These are phyloP conservation scores for Eimeria mitis DNA, from an alignment of 169 alveolate genomes.

Conservation along the genomic window DNA sequence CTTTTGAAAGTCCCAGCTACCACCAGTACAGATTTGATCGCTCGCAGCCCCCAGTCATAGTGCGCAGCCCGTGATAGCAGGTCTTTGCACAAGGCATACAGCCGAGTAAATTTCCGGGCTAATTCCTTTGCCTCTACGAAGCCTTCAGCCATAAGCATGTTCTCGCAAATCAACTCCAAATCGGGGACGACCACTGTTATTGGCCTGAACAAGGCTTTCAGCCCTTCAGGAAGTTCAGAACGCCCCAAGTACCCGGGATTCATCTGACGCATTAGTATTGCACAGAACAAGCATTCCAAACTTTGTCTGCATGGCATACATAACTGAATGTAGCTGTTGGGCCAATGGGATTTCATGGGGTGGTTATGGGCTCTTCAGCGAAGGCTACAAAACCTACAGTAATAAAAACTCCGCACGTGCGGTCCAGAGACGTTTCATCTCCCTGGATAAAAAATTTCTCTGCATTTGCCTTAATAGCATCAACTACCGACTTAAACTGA, in stretches of 20 bases:
- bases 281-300: background rate
- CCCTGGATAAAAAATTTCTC: slow-evolving; percentile 90
- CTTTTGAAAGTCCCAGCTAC: slow-evolving; percentile 98
- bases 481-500: slow-evolving; percentile 97
- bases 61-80: slow-evolving; percentile 95
- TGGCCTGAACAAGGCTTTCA: slow-evolving; percentile 97
- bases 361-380: background rate
- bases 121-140: slow-evolving; percentile 96
- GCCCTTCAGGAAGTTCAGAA: slow-evolving; percentile 98
- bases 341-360: background rate
- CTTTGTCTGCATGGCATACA: background rate
- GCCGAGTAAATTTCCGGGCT: slow-evolving; percentile 96
- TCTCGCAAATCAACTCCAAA: slow-evolving; percentile 97
- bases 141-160: slow-evolving; percentile 99
- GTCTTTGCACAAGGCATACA: slow-evolving; percentile 95
- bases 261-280: slow-evolving; percentile 84
- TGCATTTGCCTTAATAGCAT: slow-evolving; percentile 93
- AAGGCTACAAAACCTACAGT: slow-evolving; percentile 84
- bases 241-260: slow-evolving; percentile 98
- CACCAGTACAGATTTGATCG: slow-evolving; percentile 97
- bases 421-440: slow-evolving; percentile 95
- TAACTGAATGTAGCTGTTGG: background rate
- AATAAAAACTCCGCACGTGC: slow-evolving; percentile 97
- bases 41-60: slow-evolving; percentile 99
- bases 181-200: slow-evolving; percentile 98